Base-by-base conservation (phyloP, 768 basidiomycete genomes). In the Chlorophyllum brunneum region DNA sequence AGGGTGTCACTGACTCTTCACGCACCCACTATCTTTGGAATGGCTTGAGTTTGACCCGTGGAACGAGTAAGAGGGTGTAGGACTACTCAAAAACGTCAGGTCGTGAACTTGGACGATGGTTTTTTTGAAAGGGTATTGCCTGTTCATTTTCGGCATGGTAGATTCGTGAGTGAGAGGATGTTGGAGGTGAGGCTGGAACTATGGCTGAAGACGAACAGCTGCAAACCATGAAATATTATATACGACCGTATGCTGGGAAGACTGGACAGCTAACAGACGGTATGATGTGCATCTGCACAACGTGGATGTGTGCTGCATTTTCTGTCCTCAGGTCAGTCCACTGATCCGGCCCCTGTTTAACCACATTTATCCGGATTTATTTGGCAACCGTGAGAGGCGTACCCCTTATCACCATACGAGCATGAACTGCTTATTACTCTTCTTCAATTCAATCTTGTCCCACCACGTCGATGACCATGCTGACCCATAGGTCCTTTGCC, bases 31-130 rank as follows among this genome's bases (percentile, higher is more conserved):
- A 56, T 72, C 70, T 60, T 67, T 66, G 13, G 70, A 70, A 59
- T 69, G 67, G 48, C 69, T 70, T 23, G 70, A 68, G 56, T 72
- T 72, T 41, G 70, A 65, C 30, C 70, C 70, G 53, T 70, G 67
- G 58, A 72, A 72, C 18, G 67, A 62, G 55, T 70, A 69, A 27
- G 67, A 60, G 24, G 63, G 63, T 27, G 59, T 57, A 34, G 63
- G 33, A 48, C 65, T 67, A 55, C 52, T 36, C 44, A 48, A 37
- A 29, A 51, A 20, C 8, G 43, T 52, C n/a, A 37, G 47, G 18
- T 41, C 13, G 13, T 54, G 33, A 26, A 22, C 34, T 42, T 34
- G 41, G 39, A 48, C 34, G 31, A 18, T 26, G 40, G 34, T 13
- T 11, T 48, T 43, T 16, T 18, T 38, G 39, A 37, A 48, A 23